Evolutionary conservation across 495 filamentous ascomycete genomes (phyloP).

Genomic region (Parathielavia appendiculata): DNA sequence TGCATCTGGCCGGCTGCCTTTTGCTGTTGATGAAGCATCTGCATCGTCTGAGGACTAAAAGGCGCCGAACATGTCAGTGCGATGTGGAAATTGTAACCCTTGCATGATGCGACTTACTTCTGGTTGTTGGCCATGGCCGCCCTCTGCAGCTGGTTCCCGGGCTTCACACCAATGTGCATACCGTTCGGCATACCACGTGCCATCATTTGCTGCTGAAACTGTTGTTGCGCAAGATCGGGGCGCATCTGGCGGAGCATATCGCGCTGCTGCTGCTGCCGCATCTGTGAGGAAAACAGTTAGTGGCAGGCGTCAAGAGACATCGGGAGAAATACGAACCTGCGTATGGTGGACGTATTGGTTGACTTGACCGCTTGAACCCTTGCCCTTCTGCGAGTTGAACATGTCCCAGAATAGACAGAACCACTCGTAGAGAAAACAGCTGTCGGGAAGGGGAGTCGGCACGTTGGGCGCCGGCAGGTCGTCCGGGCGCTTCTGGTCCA

Average conservation of each 20-base stretch:
- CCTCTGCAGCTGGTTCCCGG: slow-evolving; percentile 58
- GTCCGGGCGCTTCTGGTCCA: slow-evolving; percentile 64
- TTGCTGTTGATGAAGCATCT: slow-evolving; percentile 54
- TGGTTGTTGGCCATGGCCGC: slow-evolving; percentile 75
- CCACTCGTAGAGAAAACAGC: slow-evolving; percentile 88
- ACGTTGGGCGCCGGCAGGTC: slow-evolving; percentile 75
- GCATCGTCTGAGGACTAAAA: slow-evolving; percentile 60
- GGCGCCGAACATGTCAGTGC: slow-evolving; percentile 31
- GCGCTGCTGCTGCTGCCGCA: slow-evolving; percentile 62
- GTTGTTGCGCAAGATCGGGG: slow-evolving; percentile 43
- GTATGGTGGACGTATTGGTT: slow-evolving; percentile 71
- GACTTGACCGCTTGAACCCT: slow-evolving; percentile 49
- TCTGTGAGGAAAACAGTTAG: slow-evolving; percentile 41
- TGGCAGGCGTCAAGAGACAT: background rate
- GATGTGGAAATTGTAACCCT: background rate
- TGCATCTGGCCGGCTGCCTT: slow-evolving; percentile 72
- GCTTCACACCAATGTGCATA: slow-evolving; percentile 48
- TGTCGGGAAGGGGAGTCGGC: slow-evolving; percentile 58
- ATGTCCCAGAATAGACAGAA: slow-evolving; percentile 97
- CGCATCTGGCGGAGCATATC: slow-evolving; percentile 63
- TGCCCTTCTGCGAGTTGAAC: slow-evolving; percentile 67
- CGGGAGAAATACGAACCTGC: slow-evolving; percentile 52
- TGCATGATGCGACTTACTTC: slow-evolving; percentile 46
- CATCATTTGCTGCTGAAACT: slow-evolving; percentile 53
- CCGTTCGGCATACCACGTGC: slow-evolving; percentile 24